Conservation (phyloP, 116 monocot species). For the Phalaenopsis hybrid region DNA sequence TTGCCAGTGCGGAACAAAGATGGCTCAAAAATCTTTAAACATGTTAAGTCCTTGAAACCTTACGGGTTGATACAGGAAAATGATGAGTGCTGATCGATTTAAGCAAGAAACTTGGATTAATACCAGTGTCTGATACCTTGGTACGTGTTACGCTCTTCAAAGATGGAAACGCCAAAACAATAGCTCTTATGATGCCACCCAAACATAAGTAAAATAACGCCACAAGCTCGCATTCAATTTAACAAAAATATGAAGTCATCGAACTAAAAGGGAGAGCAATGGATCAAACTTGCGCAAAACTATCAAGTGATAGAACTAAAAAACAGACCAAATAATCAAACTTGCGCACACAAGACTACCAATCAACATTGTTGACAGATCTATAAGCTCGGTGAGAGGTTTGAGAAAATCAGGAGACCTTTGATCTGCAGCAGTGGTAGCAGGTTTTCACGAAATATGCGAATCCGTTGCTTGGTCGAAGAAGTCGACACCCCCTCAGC, state of each 20-base stretch:
- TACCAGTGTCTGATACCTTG: too few relatives aligned
- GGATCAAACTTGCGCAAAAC: neutral
- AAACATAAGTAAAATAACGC: neutral
- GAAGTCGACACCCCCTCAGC: conserved; percentile 58
- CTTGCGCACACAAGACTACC: neutral
- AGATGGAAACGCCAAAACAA: neutral
- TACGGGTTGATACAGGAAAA: neutral
- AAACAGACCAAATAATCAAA: neutral
- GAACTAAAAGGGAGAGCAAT: neutral
- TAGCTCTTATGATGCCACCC: neutral
- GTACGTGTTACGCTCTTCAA: neutral
- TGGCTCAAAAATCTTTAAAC: neutral
- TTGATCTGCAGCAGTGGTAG: conserved; percentile 37
- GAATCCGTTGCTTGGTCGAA: conserved; percentile 67
- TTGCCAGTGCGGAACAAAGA: neutral
- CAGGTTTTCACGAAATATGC: conserved; percentile 58
- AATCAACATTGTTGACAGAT: neutral
- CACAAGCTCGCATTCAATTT: neutral
- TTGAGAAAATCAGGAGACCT: conserved; percentile 24
- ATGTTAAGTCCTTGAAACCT: neutral
- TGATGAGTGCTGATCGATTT: neutral
- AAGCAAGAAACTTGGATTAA: neutral
- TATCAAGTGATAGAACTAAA: neutral
- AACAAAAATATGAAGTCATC: neutral
- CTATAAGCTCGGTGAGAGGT: neutral